Percentiles rank a stretch among this genome's conserved stretches.
These are phyloP conservation scores for Lactarius quietus DNA, from an alignment of 768 basidiomycete genomes.

Conservation along the genomic window DNA sequence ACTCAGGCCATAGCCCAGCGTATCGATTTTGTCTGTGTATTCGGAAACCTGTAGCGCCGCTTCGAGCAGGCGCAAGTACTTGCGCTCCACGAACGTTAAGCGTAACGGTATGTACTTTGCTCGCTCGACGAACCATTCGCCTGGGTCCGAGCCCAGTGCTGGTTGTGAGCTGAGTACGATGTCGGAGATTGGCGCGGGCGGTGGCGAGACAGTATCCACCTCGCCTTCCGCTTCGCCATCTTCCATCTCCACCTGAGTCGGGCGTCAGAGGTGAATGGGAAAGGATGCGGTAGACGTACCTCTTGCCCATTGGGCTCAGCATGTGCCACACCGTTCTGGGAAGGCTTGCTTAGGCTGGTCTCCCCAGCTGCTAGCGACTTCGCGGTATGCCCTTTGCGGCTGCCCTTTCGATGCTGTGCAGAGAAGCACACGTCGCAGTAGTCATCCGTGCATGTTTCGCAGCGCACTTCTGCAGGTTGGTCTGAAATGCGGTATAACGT, in stretches of 20 bases:
- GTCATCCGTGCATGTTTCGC: constrained; percentile 65
- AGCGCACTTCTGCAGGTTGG: constrained; percentile 74
- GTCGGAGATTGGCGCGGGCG: constrained; percentile 33
- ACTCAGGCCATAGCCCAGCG: constrained; percentile 67
- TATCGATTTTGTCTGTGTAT: constrained; percentile 90
- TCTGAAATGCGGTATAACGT: constrained; percentile 48
- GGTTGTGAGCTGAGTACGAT: constrained; percentile 53
- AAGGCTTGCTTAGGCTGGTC: constrained; percentile 25
- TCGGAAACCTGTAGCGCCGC: constrained; percentile 83
- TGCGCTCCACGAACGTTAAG: constrained; percentile 69
- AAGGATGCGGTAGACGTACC: constrained; percentile 23
- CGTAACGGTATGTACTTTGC: constrained; percentile 80
- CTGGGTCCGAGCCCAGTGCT: constrained; percentile 54
- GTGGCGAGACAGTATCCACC: constrained; percentile 30
- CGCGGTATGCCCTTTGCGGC: constrained; percentile 59
- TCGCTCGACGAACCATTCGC: constrained; percentile 84
- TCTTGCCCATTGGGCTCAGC: constrained; percentile 28
- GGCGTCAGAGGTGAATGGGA: constrained; percentile 14
- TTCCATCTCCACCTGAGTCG: constrained; percentile 39
- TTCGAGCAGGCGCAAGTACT: constrained; percentile 79
- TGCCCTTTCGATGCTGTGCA: constrained; percentile 79
- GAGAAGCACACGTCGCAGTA: constrained; percentile 88
- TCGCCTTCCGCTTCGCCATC: constrained; percentile 38
- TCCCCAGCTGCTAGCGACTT: constrained; percentile 40
- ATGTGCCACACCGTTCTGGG: constrained; percentile 24